phyloP scores from a whole-genome alignment of 2,329 filamentous ascomycete species.

The Phoma sp. region DNA sequence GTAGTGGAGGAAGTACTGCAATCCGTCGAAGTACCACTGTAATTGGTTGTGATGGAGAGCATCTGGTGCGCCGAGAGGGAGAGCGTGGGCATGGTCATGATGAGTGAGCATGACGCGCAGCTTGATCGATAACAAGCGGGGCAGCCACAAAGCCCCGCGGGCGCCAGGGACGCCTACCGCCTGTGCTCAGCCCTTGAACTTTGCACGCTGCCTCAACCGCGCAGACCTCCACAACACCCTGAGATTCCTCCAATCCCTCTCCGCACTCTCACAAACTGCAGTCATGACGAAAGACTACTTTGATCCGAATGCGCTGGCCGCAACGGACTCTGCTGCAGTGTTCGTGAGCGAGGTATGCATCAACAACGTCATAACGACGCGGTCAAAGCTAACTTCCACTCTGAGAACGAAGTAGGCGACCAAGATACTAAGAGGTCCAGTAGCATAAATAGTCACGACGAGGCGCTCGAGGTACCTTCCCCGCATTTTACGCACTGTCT shows the following conservation, averaged over 20 bases:
- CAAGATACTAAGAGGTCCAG: slow-evolving; percentile 36
- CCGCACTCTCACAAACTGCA: background rate
- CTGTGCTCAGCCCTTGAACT: slow-evolving; percentile 13
- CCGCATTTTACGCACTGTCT: background rate
- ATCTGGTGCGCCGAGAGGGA: background rate
- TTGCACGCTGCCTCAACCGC: slow-evolving; percentile 5
- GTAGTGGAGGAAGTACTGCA: slow-evolving; percentile 65
- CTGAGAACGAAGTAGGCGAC: slow-evolving; percentile 39
- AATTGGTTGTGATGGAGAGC: slow-evolving; percentile 15
- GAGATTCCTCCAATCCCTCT: slow-evolving; percentile 4
- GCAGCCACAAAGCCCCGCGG: slow-evolving; percentile 22
- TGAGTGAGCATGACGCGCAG: slow-evolving; percentile 34
- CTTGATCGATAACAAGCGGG: slow-evolving; percentile 32
- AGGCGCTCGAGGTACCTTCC: slow-evolving; percentile 50
- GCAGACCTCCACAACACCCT: slow-evolving; percentile 6
- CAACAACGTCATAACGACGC: slow-evolving; percentile 28
- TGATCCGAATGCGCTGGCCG: slow-evolving; percentile 22
- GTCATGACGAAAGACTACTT: slow-evolving; percentile 33
- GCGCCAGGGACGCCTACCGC: slow-evolving; percentile 13
- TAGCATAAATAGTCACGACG: slow-evolving; percentile 44
- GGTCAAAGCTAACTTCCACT: slow-evolving; percentile 42
- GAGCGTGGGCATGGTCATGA: slow-evolving; percentile 6
- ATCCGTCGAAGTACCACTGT: slow-evolving; percentile 63
- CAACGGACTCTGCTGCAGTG: slow-evolving; percentile 16
- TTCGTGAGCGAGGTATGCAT: slow-evolving; percentile 34